Conservation (phyloP, 2,329 filamentous ascomycete species). For the Trichophyton equinum region DNA sequence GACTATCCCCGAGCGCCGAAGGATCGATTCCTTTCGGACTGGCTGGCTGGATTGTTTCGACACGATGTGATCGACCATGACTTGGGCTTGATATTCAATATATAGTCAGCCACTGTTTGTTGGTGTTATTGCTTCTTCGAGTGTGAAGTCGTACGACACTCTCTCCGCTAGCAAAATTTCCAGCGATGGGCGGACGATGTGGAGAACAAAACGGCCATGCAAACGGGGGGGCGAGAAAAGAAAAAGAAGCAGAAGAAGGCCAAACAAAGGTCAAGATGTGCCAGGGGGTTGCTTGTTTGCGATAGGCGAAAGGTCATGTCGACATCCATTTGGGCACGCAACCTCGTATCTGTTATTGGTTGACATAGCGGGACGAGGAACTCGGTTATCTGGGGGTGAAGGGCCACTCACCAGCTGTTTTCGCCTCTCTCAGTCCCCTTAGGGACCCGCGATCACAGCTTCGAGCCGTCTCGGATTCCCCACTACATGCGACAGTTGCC, state of each 20-base stretch:
- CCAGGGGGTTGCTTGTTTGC: neutral
- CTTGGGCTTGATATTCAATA: neutral
- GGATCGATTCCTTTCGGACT: too few species aligned
- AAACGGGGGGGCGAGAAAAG: neutral
- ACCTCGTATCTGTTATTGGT: neutral
- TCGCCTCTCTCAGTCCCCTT: neutral
- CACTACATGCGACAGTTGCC: neutral
- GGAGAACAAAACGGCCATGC: neutral
- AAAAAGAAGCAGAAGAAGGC: neutral
- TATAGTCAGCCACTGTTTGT: neutral
- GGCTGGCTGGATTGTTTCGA: neutral
- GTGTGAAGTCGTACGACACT: neutral
- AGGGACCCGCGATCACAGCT: neutral
- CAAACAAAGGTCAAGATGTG: neutral
- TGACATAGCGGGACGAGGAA: neutral
- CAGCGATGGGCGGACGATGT: neutral
- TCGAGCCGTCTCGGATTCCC: neutral
- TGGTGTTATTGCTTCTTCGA: neutral
- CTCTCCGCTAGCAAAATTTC: neutral
- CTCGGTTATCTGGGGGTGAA: constrained; percentile 1
- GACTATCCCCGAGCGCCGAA: neutral
- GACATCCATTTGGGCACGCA: neutral
- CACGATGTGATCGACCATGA: neutral
- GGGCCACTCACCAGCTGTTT: neutral
- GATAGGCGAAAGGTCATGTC: neutral